Conservation (phyloP, 495 filamentous ascomycete species). For the Aspergillus campestris region DNA sequence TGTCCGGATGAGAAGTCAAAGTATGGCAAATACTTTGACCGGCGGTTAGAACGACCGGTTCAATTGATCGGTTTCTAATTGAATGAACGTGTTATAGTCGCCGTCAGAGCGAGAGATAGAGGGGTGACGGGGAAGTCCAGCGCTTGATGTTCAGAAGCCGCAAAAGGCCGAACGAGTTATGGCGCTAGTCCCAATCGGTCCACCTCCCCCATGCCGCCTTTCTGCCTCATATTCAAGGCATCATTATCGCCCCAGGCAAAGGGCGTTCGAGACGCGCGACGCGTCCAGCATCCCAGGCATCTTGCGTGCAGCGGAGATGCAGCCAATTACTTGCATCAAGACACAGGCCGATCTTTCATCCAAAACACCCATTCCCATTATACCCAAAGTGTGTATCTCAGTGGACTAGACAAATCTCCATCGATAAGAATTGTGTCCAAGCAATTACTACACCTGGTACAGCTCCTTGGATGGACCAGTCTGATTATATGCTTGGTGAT, state of each 20-base stretch:
- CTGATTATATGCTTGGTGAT: too few species aligned
- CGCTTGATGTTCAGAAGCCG: constrained; percentile 40
- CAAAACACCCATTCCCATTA: too few species aligned
- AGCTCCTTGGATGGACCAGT: background rate
- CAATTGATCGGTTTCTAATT: constrained; percentile 18
- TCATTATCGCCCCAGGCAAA: constrained; percentile 18
- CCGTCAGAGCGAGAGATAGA: constrained; percentile 17
- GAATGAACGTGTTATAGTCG: constrained; percentile 16
- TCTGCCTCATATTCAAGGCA: constrained; percentile 16
- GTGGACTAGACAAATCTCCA: too few species aligned
- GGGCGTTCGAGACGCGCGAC: constrained; percentile 25
- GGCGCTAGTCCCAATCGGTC: constrained; percentile 27
- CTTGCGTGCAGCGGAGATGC: constrained; percentile 9
- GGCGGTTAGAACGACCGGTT: constrained; percentile 6
- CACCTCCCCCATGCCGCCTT: constrained; percentile 25
- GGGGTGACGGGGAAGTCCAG: constrained; percentile 27
- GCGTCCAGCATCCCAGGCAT: constrained; percentile 22
- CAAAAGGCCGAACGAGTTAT: constrained; percentile 37
- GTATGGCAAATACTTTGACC: constrained; percentile 6
- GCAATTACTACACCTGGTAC: background rate
- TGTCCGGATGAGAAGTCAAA: constrained; percentile 1
- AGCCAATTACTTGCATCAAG: background rate
- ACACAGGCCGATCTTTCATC: too few species aligned
- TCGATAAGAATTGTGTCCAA: too few species aligned
- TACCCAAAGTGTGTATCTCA: too few species aligned